Base-by-base conservation (phyloP, 257 asterid genomes). In the Solanum bukasovii region DNA sequence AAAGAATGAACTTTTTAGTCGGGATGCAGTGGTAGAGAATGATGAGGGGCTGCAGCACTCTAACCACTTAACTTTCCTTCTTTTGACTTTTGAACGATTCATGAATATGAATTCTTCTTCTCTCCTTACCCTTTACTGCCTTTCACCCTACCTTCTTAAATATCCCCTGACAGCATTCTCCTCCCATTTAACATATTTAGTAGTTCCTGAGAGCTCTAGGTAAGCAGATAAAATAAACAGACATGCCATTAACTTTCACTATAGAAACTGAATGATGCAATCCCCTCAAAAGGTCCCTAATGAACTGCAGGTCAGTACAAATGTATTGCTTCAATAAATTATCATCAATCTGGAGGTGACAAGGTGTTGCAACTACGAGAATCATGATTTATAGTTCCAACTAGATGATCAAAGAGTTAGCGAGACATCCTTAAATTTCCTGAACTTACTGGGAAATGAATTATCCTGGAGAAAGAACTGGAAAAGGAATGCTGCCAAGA, bases 371-470 rank as follows among this genome's bases (percentile, higher is more conserved):
- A 31, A 82, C 85, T 82, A 29, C 13, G 44, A 29, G 49, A 86
- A 46, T 63, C 74, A 85, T 79, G 81, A 73, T 40, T 49, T 72
- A 84, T 12, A 67, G 67, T 59, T 46, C 37, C 33, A 84, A 56
- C 38, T 40, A 82, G 85, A 82, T 52, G 70, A 82, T 81, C 42
- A 81, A 49, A 49, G 12, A 82, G 29, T 82, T 29, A 31, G 70
- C 6, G 2, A 49, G 44, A 33, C 29, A 71, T 40, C 18, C 65
- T 70, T 27, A 78, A 78, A 84, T 59, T 52, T 49, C 84, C 46
- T 42, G 83, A 73, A 92, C 99, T 96, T 93, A 97, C 99, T 94
- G 79, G 99, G 97, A 87, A 97, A 97, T 65, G 99, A 94, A 70
- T 94, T 68, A 89, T 95, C 99, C 88, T 94, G 94, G 81, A 96